Base-by-base conservation (phyloP, 2,329 filamentous ascomycete genomes). In the Penicillium brasilianum region DNA sequence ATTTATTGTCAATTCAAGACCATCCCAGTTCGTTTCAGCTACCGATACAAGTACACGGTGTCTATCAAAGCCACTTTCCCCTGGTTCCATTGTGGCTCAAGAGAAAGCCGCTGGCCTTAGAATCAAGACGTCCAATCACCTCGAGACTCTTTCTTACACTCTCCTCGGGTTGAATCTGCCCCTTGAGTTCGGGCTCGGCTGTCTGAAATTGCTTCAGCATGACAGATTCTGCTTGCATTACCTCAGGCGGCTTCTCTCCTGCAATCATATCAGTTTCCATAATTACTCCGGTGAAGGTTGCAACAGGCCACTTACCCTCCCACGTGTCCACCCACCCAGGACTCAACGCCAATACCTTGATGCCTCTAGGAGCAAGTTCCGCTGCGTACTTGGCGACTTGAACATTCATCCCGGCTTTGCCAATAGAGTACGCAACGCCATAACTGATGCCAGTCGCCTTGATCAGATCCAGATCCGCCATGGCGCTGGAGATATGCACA, bases 331-430 rank as follows among this genome's bases (percentile, higher is more conserved):
- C 61, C 58, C 55, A 74, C 58, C 75, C 75, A 18, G 75, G 75
- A 60, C 74, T 76, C 52, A 76, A 34, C 41, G 71, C 71, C 58
- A 77, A 55, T 36, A 73, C 71, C 60, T 72, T 73, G 59, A 77
- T 75, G 14, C 73, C 71, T n/a, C 68, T 65, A 10, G 65, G 66
- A 43, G 67, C 66, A 66, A 66, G 72, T 58, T 78, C 71, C 2
- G 70, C 76, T 2, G 71, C 73, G 61, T 78, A 81, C 67, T 82
- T 81, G 10, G 77, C 76, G 3, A 79, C 70, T 1, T 74, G 59
- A 18, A 80, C 69, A 62, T 81, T 82, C 63, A 79, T 62, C 1
- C 73, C 79, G 0, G 74, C 77, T 62, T 82, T 82, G 32, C 70
- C 71, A 22, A 74, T 68, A 10, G 74, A 64, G 61, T 82, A 82